Conservation (phyloP, 495 filamentous ascomycete species). For the Lasiosphaeris hirsuta region DNA sequence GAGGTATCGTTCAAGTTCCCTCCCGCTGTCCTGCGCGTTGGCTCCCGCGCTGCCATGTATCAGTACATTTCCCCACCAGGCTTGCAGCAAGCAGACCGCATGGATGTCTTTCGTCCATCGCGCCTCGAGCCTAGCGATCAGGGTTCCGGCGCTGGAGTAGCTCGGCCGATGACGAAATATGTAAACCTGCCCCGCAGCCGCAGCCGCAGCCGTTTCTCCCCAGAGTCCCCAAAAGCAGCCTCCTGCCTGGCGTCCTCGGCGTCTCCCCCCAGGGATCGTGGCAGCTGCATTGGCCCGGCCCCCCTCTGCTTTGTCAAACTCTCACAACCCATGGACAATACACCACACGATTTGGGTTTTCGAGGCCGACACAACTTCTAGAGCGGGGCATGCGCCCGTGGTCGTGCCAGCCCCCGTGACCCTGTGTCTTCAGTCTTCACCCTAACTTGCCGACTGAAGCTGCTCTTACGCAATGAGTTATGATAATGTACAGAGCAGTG, state of each 20-base stretch:
- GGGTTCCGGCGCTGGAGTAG: neutral
- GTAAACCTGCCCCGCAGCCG: neutral
- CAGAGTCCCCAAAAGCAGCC: neutral
- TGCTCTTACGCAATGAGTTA: too few relatives aligned
- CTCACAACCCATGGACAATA: too few relatives aligned
- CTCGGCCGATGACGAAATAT: slow-evolving; percentile 3
- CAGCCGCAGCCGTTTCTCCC: neutral
- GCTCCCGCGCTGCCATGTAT: slow-evolving; percentile 7
- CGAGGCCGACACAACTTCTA: too few relatives aligned
- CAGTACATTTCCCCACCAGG: slow-evolving; percentile 2
- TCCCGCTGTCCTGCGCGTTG: neutral
- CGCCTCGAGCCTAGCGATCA: neutral
- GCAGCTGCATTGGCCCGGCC: too few relatives aligned
- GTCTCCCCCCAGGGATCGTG: neutral
- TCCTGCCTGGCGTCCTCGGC: neutral
- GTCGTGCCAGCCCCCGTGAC: too few relatives aligned
- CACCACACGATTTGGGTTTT: too few relatives aligned
- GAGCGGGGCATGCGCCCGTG: too few relatives aligned
- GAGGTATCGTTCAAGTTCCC: neutral
- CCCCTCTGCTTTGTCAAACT: too few relatives aligned
- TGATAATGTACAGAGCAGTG: too few relatives aligned
- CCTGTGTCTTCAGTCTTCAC: too few relatives aligned
- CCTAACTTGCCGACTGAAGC: too few relatives aligned
- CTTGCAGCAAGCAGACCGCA: neutral
- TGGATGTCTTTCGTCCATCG: neutral